These are phyloP conservation scores for Nicotiana knightiana DNA, from an alignment of 257 asterid genomes.

Conservation along the genomic window DNA sequence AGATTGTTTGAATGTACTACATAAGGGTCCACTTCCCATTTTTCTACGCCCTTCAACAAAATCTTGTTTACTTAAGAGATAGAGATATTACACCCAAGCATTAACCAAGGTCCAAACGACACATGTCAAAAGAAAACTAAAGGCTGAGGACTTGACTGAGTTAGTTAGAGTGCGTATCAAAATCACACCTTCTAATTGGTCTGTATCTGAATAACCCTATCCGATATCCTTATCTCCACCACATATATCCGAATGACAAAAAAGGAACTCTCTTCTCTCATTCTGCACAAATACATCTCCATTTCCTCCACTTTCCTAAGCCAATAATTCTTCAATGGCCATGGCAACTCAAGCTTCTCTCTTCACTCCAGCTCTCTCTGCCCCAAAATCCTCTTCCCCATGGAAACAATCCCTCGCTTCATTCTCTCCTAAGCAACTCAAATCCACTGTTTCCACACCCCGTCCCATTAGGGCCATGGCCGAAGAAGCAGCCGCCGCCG, in stretches of 20 bases:
- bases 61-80: background rate
- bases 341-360: conserved; percentile 89
- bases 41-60: background rate
- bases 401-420: conserved; percentile 49
- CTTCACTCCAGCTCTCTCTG: conserved; percentile 60
- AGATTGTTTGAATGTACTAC: too few relatives aligned
- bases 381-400: conserved; percentile 32
- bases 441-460: conserved; percentile 12
- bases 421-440: conserved; percentile 40
- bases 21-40: background rate
- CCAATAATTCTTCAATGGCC: conserved; percentile 33
- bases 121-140: conserved; percentile 8
- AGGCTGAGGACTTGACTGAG: background rate
- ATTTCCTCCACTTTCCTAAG: background rate
- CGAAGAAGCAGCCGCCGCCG: conserved; percentile 31
- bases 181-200: conserved; percentile 24
- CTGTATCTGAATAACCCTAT: conserved; percentile 17
- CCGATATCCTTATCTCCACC: conserved; percentile 36
- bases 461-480: conserved; percentile 64
- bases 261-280: background rate
- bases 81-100: background rate
- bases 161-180: conserved; percentile 18
- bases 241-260: conserved; percentile 11
- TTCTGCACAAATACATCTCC: background rate
- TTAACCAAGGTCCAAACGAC: background rate